Evolutionary conservation across 306 rosid genomes (phyloP), one percentile per base, ranked within the genome.

Genomic region (Rosa chinensis): DNA sequence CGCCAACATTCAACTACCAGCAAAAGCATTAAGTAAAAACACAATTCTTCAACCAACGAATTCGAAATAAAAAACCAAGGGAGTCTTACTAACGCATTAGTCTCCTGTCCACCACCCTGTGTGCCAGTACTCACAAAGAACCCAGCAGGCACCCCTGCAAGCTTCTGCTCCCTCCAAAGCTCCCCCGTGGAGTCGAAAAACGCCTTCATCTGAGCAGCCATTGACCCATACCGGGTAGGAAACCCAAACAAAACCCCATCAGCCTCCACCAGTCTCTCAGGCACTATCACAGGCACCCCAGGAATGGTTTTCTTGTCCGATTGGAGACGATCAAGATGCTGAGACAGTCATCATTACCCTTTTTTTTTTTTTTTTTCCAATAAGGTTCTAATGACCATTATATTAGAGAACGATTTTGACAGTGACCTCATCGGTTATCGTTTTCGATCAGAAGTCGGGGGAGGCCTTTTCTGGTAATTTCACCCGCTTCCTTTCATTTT

Each of bases 71-170:
- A 58, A 42, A 63, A 75, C 10, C 35, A 63, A 75, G 59, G 49
- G 44, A 13, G 18, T 25, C 52, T 40, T 53, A 80, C 91, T 89
- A 84, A 91, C 96, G 89, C 91, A 5, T 93, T 91, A 42, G 93
- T 90, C 82, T 93, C 97, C 84, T 93, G 97, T 7, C 97, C 97
- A 18, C 97, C 97, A 13, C 97, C 97, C 70, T 91, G 97, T 1
- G 96, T 88, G 73, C 96, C 97, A 13, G 96, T 88, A 42, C 96
- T 88, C 10, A 89, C 92, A 77, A 93, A 93, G 81, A 93, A 87
- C 6, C 96, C 94, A 28, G 91, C 96, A 47, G 97, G 97, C 32
- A 82, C 53, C 8, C 96, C 97, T 14, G 90, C 94, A 25, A 93
- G 86, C 66, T 70, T 91, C 92, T 91, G 97, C 28, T 88, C 86